phyloP scores from a whole-genome alignment of 2,329 filamentous ascomycete species.

The Alternaria gansuensis region DNA sequence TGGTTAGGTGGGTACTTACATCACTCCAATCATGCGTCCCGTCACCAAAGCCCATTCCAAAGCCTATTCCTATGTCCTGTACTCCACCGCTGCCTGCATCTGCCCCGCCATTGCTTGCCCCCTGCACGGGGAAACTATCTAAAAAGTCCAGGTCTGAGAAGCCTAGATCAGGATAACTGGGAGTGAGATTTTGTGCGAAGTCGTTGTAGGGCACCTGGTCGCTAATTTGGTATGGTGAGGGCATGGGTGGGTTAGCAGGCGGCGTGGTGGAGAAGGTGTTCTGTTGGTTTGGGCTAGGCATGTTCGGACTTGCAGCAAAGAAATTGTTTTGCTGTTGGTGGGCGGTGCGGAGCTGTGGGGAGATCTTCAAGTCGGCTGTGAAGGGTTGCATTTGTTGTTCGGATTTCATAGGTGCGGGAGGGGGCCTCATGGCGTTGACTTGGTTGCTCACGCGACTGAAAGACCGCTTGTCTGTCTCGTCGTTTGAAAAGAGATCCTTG shows the following conservation, averaged over 20 bases:
- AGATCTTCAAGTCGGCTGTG: constrained; percentile 44
- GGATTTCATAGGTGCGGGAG: constrained; percentile 42
- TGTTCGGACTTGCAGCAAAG: constrained; percentile 23
- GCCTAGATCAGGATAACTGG: constrained; percentile 45
- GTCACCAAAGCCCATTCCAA: constrained; percentile 54
- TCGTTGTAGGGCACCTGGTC: constrained; percentile 41
- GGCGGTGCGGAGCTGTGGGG: constrained; percentile 46
- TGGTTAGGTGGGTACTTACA: constrained; percentile 13
- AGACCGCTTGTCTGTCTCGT: constrained; percentile 53
- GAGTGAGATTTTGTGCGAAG: constrained; percentile 41
- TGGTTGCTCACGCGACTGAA: constrained; percentile 51
- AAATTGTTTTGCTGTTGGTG: constrained; percentile 21
- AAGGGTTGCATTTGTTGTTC: constrained; percentile 38
- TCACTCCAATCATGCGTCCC: constrained; percentile 67
- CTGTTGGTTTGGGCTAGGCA: constrained; percentile 30
- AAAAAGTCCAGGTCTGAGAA: constrained; percentile 65
- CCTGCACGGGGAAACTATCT: constrained; percentile 58
- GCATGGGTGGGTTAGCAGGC: constrained; percentile 12
- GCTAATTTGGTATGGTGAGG: constrained; percentile 45
- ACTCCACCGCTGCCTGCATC: constrained; percentile 51
- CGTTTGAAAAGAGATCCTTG: constrained; percentile 50
- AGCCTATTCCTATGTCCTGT: constrained; percentile 71
- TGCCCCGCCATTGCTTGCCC: constrained; percentile 28
- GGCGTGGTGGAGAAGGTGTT: constrained; percentile 21
- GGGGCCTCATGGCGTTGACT: constrained; percentile 44